phyloP scores from a whole-genome alignment of 768 basidiomycete species.

The Kondoa malvinella region DNA sequence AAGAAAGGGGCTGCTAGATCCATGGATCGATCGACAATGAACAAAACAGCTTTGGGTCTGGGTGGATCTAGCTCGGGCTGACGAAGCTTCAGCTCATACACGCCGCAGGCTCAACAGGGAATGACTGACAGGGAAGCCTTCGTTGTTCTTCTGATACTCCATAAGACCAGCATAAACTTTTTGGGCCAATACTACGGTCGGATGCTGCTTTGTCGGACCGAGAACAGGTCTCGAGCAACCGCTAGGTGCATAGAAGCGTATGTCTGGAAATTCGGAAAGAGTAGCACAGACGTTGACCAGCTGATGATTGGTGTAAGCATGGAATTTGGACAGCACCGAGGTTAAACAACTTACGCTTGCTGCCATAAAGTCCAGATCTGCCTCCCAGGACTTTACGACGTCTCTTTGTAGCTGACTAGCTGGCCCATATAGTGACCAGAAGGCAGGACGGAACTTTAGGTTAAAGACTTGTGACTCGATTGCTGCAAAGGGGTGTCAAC shows the following conservation, averaged over 20 bases:
- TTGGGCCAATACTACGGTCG: slow-evolving; percentile 64
- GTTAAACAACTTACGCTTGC: slow-evolving; percentile 29
- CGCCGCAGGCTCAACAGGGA: not conserved
- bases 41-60: slow-evolving; percentile 58
- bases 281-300: slow-evolving; percentile 78
- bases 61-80: slow-evolving; percentile 32
- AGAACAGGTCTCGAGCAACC: slow-evolving; percentile 59
- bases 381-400: slow-evolving; percentile 60
- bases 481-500: slow-evolving; percentile 26
- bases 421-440: slow-evolving; percentile 79
- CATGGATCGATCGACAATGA: slow-evolving; percentile 94
- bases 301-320: slow-evolving; percentile 29
- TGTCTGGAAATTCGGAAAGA: slow-evolving; percentile 75
- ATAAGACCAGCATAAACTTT: slow-evolving; percentile 71
- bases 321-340: not conserved
- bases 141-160: slow-evolving; percentile 66
- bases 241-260: slow-evolving; percentile 76
- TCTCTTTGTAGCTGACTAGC: slow-evolving; percentile 45
- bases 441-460: slow-evolving; percentile 54
- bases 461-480: slow-evolving; percentile 75
- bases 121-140: slow-evolving; percentile 66
- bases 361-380: slow-evolving; percentile 56
- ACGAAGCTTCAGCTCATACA: slow-evolving; percentile 8
- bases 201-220: slow-evolving; percentile 48
- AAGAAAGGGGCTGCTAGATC: slow-evolving; percentile 75